Evolutionary conservation across 352 stramenopile species (phyloP).

Genomic region (Globisporangium viniferum): DNA sequence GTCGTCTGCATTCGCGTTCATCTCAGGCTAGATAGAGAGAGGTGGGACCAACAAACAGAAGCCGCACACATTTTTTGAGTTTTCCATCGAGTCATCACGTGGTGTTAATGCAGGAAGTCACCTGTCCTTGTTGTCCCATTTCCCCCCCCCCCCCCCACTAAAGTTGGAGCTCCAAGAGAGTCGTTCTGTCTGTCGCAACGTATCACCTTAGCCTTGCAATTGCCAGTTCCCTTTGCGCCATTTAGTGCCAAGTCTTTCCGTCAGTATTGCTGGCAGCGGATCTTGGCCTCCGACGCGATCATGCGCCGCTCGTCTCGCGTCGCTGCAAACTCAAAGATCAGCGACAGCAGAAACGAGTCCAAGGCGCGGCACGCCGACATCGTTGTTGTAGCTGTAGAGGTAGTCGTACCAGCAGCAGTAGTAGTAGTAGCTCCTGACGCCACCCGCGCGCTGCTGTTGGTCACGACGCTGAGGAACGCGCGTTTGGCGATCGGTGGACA

Average conservation of each 20-base stretch:
- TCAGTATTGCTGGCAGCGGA: neutral
- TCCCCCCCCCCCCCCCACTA: no score
- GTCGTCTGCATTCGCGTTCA: slow-evolving; percentile 63
- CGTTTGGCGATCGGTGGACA: neutral
- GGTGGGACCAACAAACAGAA: neutral
- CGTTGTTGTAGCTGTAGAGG: no score
- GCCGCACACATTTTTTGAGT: neutral
- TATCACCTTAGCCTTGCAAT: no score
- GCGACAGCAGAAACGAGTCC: neutral
- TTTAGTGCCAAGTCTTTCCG: neutral
- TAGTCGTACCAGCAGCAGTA: neutral
- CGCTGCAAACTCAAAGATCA: slow-evolving; percentile 1
- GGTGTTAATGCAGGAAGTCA: neutral
- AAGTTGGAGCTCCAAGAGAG: no score
- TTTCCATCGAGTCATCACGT: neutral
- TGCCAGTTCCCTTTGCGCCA: neutral
- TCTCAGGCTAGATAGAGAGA: slow-evolving; percentile 28
- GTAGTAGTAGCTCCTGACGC: neutral
- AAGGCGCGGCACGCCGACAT: neutral
- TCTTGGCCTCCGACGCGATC: neutral
- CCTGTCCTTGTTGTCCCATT: no score
- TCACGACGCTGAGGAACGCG: slow-evolving; percentile 5
- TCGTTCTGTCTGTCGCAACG: no score
- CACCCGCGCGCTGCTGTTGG: neutral
- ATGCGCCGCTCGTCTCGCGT: neutral